These are phyloP conservation scores for Exutisphaerella laricina DNA, from an alignment of 2,329 filamentous ascomycete species.

Conservation along the genomic window DNA sequence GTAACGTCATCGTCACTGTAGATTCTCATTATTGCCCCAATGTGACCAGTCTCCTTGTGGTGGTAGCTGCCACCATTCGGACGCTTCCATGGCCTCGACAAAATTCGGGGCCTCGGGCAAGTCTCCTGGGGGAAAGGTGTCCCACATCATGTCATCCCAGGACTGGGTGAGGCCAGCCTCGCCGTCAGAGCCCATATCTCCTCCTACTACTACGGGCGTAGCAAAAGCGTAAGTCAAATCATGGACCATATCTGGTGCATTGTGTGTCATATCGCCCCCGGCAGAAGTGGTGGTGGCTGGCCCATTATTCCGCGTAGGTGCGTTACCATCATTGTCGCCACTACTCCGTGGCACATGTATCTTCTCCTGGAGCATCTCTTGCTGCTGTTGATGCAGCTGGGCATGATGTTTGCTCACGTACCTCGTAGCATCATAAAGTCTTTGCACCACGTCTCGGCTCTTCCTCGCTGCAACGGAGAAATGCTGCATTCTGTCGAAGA, in stretches of 20 bases:
- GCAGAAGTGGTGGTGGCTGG: too few species aligned
- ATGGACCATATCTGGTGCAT: not conserved
- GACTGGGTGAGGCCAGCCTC: constrained; percentile 17
- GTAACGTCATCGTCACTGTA: not conserved
- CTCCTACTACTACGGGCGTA: too few species aligned
- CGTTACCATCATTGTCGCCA: constrained; percentile 4
- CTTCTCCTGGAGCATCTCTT: too few species aligned
- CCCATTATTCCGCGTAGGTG: not conserved
- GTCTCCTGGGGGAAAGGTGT: constrained; percentile 15
- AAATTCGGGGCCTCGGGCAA: constrained; percentile 13
- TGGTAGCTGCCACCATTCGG: constrained; percentile 17
- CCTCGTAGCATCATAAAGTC: constrained; percentile 38
- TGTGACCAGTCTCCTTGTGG: constrained; percentile 14
- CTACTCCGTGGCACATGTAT: too few species aligned
- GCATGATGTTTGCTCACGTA: constrained; percentile 25
- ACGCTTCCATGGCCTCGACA: constrained; percentile 7
- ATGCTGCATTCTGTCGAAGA: constrained; percentile 40
- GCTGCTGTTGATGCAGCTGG: constrained; percentile 23
- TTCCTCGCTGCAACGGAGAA: constrained; percentile 44
- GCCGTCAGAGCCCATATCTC: constrained; percentile 10
- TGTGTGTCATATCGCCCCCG: too few species aligned
- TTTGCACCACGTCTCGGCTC: constrained; percentile 38
- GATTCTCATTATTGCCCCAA: constrained; percentile 8
- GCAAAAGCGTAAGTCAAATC: constrained; percentile 5
- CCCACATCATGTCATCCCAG: constrained; percentile 26